Evolutionary conservation across 2,329 filamentous ascomycete genomes (phyloP).

Genomic region (Aschersonia sp.): DNA sequence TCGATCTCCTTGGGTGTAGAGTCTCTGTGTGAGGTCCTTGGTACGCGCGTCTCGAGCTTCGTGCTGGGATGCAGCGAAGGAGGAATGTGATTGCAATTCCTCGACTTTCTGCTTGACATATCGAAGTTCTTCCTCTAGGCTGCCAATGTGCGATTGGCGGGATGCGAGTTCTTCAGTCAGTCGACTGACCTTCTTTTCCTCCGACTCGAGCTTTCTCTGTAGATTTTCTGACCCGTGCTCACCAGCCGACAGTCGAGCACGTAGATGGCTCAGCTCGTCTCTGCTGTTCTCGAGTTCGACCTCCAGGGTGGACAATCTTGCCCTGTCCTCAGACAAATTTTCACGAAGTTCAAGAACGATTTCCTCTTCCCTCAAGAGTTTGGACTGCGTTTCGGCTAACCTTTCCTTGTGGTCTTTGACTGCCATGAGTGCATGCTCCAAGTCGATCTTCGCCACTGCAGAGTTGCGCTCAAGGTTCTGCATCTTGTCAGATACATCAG

Average conservation of each 20-base stretch:
- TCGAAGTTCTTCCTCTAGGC: slow-evolving; percentile 61
- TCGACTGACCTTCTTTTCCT: slow-evolving; percentile 54
- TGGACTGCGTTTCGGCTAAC: slow-evolving; percentile 36
- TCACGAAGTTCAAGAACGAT: slow-evolving; percentile 38
- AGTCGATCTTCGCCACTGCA: slow-evolving; percentile 45
- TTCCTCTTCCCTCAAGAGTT: slow-evolving; percentile 35
- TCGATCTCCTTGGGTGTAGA: slow-evolving; percentile 74
- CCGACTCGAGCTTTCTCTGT: slow-evolving; percentile 58
- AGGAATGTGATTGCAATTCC: slow-evolving; percentile 34
- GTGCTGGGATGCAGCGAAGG: slow-evolving; percentile 39
- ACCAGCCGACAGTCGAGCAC: slow-evolving; percentile 62
- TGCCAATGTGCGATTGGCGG: slow-evolving; percentile 60
- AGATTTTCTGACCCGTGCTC: slow-evolving; percentile 72
- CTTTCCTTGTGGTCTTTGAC: slow-evolving; percentile 42
- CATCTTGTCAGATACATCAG: slow-evolving; percentile 44
- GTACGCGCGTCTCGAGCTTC: slow-evolving; percentile 58
- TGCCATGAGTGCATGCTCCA: slow-evolving; percentile 41
- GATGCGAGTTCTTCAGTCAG: slow-evolving; percentile 59
- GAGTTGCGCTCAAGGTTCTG: slow-evolving; percentile 45
- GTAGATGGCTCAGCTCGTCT: slow-evolving; percentile 51
- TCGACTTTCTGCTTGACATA: slow-evolving; percentile 52
- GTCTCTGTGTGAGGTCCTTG: slow-evolving; percentile 68
- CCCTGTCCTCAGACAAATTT: slow-evolving; percentile 34
- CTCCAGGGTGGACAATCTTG: slow-evolving; percentile 38
- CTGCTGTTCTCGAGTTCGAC: slow-evolving; percentile 48